phyloP scores from a whole-genome alignment of 1,284 basidiomycete species.

The Trichosporon asahii region DNA sequence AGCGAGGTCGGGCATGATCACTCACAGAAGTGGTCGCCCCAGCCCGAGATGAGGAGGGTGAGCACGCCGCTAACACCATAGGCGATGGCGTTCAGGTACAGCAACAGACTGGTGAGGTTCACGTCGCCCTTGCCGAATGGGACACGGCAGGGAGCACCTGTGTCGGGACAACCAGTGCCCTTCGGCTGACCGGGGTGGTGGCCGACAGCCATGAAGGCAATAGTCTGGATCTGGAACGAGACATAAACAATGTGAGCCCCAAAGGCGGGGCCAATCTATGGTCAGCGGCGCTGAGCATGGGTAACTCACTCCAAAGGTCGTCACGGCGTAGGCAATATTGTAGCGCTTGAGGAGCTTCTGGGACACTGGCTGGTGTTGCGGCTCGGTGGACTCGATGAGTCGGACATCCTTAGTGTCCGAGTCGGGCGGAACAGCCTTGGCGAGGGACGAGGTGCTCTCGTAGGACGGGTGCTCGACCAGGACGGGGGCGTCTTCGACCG shows the following conservation, averaged over 20 bases:
- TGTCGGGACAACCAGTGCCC: conserved; percentile 5
- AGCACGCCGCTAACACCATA: conserved; percentile 15
- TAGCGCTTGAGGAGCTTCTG: background rate
- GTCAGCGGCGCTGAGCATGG: background rate
- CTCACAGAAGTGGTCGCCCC: conserved; percentile 18
- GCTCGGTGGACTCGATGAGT: background rate
- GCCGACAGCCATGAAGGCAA: conserved; percentile 10
- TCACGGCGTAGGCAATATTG: background rate
- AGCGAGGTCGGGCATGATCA: background rate
- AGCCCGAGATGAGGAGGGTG: conserved; percentile 14
- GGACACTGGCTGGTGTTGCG: background rate
- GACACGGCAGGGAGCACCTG: conserved; percentile 6
- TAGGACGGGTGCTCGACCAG: background rate
- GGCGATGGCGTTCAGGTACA: conserved; percentile 18
- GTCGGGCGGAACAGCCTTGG: background rate
- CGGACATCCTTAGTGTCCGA: background rate
- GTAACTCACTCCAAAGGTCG: conserved; percentile 4
- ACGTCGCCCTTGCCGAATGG: conserved; percentile 12
- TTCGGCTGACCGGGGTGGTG: conserved; percentile 12
- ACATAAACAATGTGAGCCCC: conserved; percentile 12
- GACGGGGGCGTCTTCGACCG: background rate
- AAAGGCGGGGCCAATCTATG: conserved; percentile 16
- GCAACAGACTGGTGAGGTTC: conserved; percentile 16
- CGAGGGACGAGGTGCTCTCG: background rate
- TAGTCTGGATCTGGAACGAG: conserved; percentile 16